phyloP scores from a whole-genome alignment of 495 filamentous ascomycete species.

The Penicillium canariense region DNA sequence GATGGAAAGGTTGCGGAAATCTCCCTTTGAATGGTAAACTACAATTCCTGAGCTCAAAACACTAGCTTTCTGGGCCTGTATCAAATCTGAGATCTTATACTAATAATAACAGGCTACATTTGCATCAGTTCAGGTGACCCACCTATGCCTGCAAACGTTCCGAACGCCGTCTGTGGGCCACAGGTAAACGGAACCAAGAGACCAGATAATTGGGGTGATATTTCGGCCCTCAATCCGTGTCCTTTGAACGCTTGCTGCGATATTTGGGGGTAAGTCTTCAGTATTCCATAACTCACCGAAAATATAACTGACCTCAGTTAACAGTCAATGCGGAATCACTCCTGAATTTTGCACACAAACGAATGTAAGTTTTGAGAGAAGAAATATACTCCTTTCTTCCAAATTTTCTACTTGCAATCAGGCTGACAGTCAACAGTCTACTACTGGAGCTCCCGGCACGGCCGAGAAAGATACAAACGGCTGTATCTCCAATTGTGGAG shows the following conservation, averaged over 20 bases:
- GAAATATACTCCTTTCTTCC: too few species aligned
- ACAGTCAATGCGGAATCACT: conserved; percentile 49
- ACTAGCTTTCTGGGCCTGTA: too few species aligned
- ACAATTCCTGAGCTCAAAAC: too few species aligned
- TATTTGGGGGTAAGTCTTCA: too few species aligned
- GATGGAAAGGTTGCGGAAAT: too few species aligned
- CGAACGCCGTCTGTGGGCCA: conserved; percentile 46
- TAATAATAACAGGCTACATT: too few species aligned
- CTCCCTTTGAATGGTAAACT: too few species aligned
- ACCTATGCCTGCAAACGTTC: conserved; percentile 41
- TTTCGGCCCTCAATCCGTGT: conserved; percentile 25
- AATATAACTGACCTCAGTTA: too few species aligned
- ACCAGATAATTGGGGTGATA: conserved; percentile 6
- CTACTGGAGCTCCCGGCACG: conserved; percentile 39
- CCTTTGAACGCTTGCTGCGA: conserved; percentile 33
- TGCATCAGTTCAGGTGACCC: conserved; percentile 49
- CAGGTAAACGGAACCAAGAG: conserved; percentile 32
- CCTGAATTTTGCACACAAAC: conserved; percentile 50
- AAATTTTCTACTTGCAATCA: too few species aligned
- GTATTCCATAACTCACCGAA: too few species aligned
- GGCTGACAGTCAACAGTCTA: conserved; percentile 11
- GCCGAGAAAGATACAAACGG: conserved; percentile 31
- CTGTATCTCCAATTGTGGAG: conserved; percentile 50
- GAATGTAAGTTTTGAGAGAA: too few species aligned
- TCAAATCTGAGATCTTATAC: too few species aligned